Evolutionary conservation across 176 grass and related monocot genomes (phyloP), one percentile per base, ranked within the genome.

Genomic region (Pontederia paniculata): DNA sequence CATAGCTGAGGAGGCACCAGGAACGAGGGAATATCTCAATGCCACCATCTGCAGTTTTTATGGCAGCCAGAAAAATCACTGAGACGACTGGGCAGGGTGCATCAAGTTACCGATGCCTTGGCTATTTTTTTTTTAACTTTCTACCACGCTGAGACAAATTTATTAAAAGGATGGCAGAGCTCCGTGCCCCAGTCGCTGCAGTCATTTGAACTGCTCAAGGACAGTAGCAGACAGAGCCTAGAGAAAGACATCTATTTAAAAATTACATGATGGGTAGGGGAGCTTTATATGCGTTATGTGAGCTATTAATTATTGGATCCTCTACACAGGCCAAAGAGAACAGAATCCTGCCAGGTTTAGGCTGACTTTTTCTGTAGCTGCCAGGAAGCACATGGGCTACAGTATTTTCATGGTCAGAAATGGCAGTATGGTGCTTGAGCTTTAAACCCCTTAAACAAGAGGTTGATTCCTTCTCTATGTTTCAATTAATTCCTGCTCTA

Each of bases 101-200:
- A 45, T 9, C 23, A 15, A 22, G 44, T 48, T 63, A 18, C 4
- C 8, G n/a, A 12, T 12, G 12, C 17, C 10, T 17, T 9, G n/a
- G n/a, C n/a, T 15, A 9, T 11, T 42, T 16, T 44, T 13, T 43
- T 14, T 54, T 21, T 20, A 44, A 21, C 31, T 67, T 54, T 67
- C 18, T 67, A 44, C 21, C 64, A 44, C 7, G 28, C 64, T 22
- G 48, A 21, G 50, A 67, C 57, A 21, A 70, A 70, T 19, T 44
- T 15, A 70, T 31, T 49, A 48, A 47, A 58, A 70, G 14, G 67
- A 47, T 58, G 67, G 54, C 67, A 70, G 67, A 57, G 67, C 3
- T 8, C 44, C 41, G 63, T 10, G 7, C 18, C 43, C 16, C 5
- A 62, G 42, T 20, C 14, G 31, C 37, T 12, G 48, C 18, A 55